Evolutionary conservation across 1,139 yeast genomes (phyloP).

Genomic region (Pichia sp.): DNA sequence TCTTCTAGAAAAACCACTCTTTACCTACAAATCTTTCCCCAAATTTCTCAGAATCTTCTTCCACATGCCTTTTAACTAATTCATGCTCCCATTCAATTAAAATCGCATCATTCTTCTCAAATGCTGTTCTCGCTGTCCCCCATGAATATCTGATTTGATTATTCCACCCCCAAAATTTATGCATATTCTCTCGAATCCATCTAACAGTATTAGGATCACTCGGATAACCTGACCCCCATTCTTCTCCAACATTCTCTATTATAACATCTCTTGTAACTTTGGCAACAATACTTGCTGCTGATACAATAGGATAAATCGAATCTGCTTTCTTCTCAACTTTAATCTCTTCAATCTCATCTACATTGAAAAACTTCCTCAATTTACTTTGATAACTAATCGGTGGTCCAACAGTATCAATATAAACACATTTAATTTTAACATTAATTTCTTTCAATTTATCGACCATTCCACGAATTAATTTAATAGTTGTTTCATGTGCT

Average conservation of each 20-base stretch:
- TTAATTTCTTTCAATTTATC: slow-evolving; percentile 43
- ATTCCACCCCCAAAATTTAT: slow-evolving; percentile 84
- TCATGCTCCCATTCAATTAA: slow-evolving; percentile 56
- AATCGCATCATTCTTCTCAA: slow-evolving; percentile 44
- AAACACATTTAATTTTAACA: slow-evolving; percentile 48
- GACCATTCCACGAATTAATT: slow-evolving; percentile 55
- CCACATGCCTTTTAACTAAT: slow-evolving; percentile 11
- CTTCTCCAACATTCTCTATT: slow-evolving; percentile 13
- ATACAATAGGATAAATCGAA: slow-evolving; percentile 85
- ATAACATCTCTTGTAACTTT: slow-evolving; percentile 79
- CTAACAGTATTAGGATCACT: slow-evolving; percentile 76
- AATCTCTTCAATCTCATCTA: slow-evolving; percentile 38
- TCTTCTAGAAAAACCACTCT: neutral
- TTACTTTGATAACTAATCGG: slow-evolving; percentile 78
- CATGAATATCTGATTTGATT: slow-evolving; percentile 74
- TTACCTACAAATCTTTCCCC: neutral
- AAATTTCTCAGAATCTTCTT: neutral
- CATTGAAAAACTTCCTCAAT: slow-evolving; percentile 61
- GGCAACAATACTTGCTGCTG: slow-evolving; percentile 96
- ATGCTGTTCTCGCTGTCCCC: slow-evolving; percentile 81
- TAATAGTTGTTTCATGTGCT: slow-evolving; percentile 92
- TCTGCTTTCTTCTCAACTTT: slow-evolving; percentile 97
- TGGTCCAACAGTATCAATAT: slow-evolving; percentile 96
- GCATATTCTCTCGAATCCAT: slow-evolving; percentile 62
- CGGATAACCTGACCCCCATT: slow-evolving; percentile 90